These are phyloP conservation scores for Aspergillus oerlinghausenensis DNA, from an alignment of 2,329 filamentous ascomycete species.

Conservation along the genomic window DNA sequence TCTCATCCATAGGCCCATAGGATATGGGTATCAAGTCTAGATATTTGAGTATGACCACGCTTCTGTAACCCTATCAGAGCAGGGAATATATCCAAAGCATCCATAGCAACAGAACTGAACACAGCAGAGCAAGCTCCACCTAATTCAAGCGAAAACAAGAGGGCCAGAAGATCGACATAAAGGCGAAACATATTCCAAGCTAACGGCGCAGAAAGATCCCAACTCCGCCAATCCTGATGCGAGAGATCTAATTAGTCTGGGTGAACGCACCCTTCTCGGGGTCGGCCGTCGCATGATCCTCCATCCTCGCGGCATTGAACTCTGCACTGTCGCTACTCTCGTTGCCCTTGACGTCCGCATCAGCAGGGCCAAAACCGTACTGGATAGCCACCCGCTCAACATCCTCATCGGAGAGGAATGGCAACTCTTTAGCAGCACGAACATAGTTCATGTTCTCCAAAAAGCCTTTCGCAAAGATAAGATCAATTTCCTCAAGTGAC, in stretches of 20 bases:
- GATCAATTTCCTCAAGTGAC: constrained; percentile 42
- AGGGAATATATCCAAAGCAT: no score
- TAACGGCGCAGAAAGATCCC: no score
- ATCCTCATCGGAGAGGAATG: constrained; percentile 19
- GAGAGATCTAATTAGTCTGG: not conserved
- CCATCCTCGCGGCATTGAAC: not conserved
- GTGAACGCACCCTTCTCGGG: not conserved
- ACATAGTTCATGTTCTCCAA: constrained; percentile 40
- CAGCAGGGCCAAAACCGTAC: not conserved
- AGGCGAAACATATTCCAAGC: no score
- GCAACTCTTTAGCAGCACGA: constrained; percentile 28
- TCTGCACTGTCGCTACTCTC: not conserved
- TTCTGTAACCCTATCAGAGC: no score
- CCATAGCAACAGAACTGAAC: no score
- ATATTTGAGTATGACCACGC: no score
- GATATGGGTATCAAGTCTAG: no score
- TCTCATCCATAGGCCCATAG: no score
- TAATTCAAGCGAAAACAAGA: no score
- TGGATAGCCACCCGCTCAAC: not conserved
- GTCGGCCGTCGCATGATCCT: not conserved
- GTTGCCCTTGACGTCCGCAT: not conserved
- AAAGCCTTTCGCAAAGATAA: constrained; percentile 43
- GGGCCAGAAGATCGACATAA: no score
- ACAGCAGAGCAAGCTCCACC: no score
- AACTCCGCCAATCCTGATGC: no score